Evolutionary conservation across 768 basidiomycete genomes (phyloP), one percentile per base, ranked within the genome.

Genomic region (Hericium erinaceus): DNA sequence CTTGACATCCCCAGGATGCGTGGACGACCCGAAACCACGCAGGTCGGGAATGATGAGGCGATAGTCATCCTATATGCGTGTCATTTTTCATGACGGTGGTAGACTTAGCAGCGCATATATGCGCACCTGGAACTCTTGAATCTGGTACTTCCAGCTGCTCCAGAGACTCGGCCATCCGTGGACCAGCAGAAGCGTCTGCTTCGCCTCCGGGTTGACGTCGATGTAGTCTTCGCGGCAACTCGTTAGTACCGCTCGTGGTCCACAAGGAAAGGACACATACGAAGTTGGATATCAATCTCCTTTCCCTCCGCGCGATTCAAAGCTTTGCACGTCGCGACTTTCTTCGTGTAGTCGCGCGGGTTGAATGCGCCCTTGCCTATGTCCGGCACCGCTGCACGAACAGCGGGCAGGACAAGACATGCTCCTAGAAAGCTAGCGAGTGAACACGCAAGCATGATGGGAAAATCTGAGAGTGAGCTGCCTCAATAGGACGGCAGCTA

Each of bases 131-230:
- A 89, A 84, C 59, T 80, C 78, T 53, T 80, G 70, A 16, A 90
- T 87, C 65, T 90, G 88, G 37, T 77, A 77, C 39, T 82, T 76
- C 88, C 87, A 90, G 18, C 78, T 79, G 55, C 81, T 84, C 88
- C 88, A 90, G 3, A 89, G 67, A 61, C 82, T 77, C 0, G 88
- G 88, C 88, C 88, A 90, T 3, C 88, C 88, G 63, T 90, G 88
- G 0, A 89, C 81, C 76, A 90, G 77, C 33, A 90, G 51, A 2
- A 89, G 69, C 0, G 82, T 79, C 13, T 69, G 73, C 26, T 76
- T 67, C 3, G 80, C 80, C 0, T 57, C 60, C 10, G 82, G 75
- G 60, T 88, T 87, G 58, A 88, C 64, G 41, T 89, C 78, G 22
- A 82, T 77, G 64, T 88, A 89, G 40, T 60, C 63, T 64, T 46